Evolutionary conservation across 192 early-diverging fungal species (phyloP), one percentile per base, ranked within the genome.

Genomic region (Radiomyces spectabilis): DNA sequence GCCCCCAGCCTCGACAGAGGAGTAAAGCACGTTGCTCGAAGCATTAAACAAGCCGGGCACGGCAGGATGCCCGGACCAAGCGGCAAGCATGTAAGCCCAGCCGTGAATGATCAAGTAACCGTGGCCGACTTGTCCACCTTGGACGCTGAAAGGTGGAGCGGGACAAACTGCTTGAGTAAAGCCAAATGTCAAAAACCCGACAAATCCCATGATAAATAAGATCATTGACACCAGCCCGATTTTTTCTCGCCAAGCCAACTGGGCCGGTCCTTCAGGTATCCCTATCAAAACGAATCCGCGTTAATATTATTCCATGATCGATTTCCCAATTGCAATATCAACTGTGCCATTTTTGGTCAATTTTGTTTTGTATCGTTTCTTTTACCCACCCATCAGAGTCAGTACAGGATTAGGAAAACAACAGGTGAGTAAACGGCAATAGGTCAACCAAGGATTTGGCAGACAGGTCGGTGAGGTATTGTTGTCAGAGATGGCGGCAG

Each of bases 151-250:
- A 24, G 65, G 59, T 15, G 63, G 69, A 19, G 63, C 55, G 8
- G 64, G 73, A 55, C 73, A 75, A 32, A 75, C 48, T 15, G 73
- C 62, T 67, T 75, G 74, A 53, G 76, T 74, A 43, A 79, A 70
- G 8, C 83, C 85, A 64, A 91, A 87, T 4, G 85, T 87, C 54
- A 87, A 30, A 62, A 90, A 90, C 6, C 83, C 86, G 41, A 87
- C 68, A n/a, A 49, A 42, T 12, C 40, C 68, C 80, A 84, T 83
- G 40, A 85, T 59, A 0, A 80, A 7, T 22, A 81, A 48, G 37
- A 88, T 90, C 65, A 90, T 72, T 34, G 76, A 80, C 54, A 85
- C 76, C 18, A 90, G 66, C 0, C 83, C 84, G 45, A 90, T 76
- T 58, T 90, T 90, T 61, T 90, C 87, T 61, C 85, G 76, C 76